phyloP scores from a whole-genome alignment of 306 rosid genomes.

The Citrullus mucosospermus region DNA sequence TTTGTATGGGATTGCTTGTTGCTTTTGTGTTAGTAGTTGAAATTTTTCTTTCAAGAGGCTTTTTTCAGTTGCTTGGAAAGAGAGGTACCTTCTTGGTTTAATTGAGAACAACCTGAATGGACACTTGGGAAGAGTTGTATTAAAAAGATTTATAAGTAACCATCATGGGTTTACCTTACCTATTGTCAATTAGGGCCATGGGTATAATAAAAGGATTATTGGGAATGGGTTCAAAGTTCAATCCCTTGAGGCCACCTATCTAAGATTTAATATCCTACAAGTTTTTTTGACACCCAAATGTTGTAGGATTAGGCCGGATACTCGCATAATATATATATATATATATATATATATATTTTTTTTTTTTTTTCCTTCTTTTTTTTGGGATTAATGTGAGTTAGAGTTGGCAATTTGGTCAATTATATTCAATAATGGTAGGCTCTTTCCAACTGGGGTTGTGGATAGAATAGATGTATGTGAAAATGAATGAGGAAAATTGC shows the following conservation, averaged over 20 bases:
- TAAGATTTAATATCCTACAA: too few relatives aligned
- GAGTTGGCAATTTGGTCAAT: neutral
- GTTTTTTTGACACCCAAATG: too few relatives aligned
- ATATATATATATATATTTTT: too few relatives aligned
- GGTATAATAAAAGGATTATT: too few relatives aligned
- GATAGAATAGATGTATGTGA: neutral
- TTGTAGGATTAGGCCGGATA: too few relatives aligned
- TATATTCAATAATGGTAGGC: neutral
- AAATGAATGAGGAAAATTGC: neutral
- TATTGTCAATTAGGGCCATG: too few relatives aligned
- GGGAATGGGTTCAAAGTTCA: too few relatives aligned
- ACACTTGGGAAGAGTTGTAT: neutral
- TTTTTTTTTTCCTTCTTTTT: too few relatives aligned
- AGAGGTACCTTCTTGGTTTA: neutral
- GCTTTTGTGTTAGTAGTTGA: neutral
- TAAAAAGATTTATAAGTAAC: too few relatives aligned
- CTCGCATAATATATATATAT: too few relatives aligned
- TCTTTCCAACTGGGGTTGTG: neutral
- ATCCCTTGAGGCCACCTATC: too few relatives aligned
- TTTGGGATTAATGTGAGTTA: neutral
- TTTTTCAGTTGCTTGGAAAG: constrained; percentile 7
- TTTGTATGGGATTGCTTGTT: neutral
- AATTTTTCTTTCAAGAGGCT: neutral
- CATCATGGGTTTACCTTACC: too few relatives aligned
- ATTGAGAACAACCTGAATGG: neutral